A percentile compares a stretch with the other conserved stretches of the same genome.
Conservation (phyloP, 768 basidiomycete genomes). For the Macrolepiota dolichaula region DNA sequence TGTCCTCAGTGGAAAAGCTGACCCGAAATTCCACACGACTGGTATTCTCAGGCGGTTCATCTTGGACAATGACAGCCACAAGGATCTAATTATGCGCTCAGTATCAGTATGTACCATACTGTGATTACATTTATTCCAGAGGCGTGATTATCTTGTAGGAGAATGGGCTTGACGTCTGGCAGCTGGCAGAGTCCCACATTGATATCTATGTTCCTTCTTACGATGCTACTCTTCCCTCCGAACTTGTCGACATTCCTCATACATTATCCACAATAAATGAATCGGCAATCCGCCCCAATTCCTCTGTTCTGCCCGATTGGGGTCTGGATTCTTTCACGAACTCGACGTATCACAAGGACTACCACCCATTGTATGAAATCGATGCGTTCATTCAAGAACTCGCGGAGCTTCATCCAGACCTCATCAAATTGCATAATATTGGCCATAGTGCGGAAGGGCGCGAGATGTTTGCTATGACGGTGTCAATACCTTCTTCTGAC, state of each 20-base stretch:
- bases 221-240: slow-evolving; percentile 17
- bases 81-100: slow-evolving; percentile 1
- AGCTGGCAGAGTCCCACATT: slow-evolving; percentile 38
- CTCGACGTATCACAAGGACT: slow-evolving; percentile 38
- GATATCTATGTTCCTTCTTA: slow-evolving; percentile 44
- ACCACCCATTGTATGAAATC: slow-evolving; percentile 57
- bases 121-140: not conserved
- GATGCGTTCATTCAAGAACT: slow-evolving; percentile 50
- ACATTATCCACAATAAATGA: slow-evolving; percentile 15
- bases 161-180: slow-evolving; percentile 51
- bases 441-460: slow-evolving; percentile 59
- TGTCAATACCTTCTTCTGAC: slow-evolving; percentile 31
- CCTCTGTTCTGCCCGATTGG: slow-evolving; percentile 23
- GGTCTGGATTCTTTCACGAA: slow-evolving; percentile 30
- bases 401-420: slow-evolving; percentile 41
- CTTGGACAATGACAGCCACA: not conserved
- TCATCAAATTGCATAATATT: slow-evolving; percentile 40
- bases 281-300: not conserved
- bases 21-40: not conserved
- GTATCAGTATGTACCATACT: slow-evolving; percentile 6
- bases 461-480: slow-evolving; percentile 52
- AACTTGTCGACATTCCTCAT: slow-evolving; percentile 21
- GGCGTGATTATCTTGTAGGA: slow-evolving; percentile 24
- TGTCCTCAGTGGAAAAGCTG: not conserved
- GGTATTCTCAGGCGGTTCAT: slow-evolving; percentile 13